Percentiles rank a stretch among this genome's conserved stretches.
Conservation (phyloP, 805 yeast species). For the Saccharomycopsis synnaedendra region DNA sequence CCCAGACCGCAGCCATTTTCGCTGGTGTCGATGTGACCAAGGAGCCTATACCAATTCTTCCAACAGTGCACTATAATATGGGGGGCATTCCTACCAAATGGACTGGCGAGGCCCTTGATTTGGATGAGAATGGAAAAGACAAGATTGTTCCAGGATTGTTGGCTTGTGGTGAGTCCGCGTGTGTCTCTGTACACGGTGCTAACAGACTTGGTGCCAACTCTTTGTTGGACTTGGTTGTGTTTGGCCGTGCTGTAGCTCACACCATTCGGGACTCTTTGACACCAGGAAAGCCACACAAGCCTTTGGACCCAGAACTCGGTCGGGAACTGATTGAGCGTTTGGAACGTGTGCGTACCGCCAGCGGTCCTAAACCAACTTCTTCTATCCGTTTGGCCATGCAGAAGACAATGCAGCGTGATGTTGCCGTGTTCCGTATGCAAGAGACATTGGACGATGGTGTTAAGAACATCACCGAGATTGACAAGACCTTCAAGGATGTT, state of each 20-base stretch:
- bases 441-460: slow-evolving; percentile 90
- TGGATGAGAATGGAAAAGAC: slow-evolving; percentile 83
- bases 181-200: slow-evolving; percentile 99
- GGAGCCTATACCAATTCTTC: slow-evolving; percentile 97
- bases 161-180: slow-evolving; percentile 99
- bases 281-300: slow-evolving; percentile 82
- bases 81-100: slow-evolving; percentile 99
- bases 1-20: slow-evolving; percentile 95
- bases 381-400: slow-evolving; percentile 89
- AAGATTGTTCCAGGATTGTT: slow-evolving; percentile 82
- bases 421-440: slow-evolving; percentile 94
- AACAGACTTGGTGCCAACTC: slow-evolving; percentile 99
- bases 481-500: slow-evolving; percentile 59
- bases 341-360: slow-evolving; percentile 77
- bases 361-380: slow-evolving; percentile 76
- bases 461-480: slow-evolving; percentile 60
- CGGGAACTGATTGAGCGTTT: slow-evolving; percentile 81
- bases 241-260: slow-evolving; percentile 97
- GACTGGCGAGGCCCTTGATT: slow-evolving; percentile 86
- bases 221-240: slow-evolving; percentile 87
- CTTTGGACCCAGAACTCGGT: slow-evolving; percentile 80
- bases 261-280: slow-evolving; percentile 75
- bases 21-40: slow-evolving; percentile 99
- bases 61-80: slow-evolving; percentile 99
- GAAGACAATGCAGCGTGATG: slow-evolving; percentile 90